Conservation (phyloP, 306 rosid genomes). For the Prunus padus region DNA sequence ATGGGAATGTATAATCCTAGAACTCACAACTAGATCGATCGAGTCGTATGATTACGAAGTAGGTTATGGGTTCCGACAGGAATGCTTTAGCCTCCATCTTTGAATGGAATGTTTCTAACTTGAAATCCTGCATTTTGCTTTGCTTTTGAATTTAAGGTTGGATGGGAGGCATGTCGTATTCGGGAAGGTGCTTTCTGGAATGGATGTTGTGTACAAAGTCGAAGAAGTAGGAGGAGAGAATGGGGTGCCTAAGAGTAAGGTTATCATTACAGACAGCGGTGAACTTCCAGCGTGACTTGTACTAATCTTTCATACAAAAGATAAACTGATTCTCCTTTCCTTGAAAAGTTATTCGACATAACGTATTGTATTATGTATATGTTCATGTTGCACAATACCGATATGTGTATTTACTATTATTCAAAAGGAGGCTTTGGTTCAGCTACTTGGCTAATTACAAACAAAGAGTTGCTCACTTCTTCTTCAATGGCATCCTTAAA, state of each 20-base stretch:
- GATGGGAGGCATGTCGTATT: constrained; percentile 77
- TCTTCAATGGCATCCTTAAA: too few relatives aligned
- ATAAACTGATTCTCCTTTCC: background rate
- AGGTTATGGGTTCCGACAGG: background rate
- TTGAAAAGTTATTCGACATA: background rate
- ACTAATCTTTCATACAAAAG: background rate
- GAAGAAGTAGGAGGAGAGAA: constrained; percentile 40
- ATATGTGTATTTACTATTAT: background rate
- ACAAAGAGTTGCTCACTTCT: background rate
- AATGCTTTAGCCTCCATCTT: background rate
- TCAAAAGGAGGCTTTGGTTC: background rate
- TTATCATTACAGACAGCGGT: constrained; percentile 49
- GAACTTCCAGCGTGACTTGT: constrained; percentile 33
- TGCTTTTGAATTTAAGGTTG: constrained; percentile 47
- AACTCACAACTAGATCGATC: background rate
- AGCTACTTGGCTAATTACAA: background rate
- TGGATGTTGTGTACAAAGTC: constrained; percentile 51
- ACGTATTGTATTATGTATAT: background rate
- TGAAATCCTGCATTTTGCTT: constrained; percentile 18
- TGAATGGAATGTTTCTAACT: background rate
- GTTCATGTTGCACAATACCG: background rate
- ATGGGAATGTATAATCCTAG: background rate
- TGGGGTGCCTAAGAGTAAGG: constrained; percentile 40
- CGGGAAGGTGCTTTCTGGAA: constrained; percentile 54
- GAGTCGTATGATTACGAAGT: background rate